These are phyloP conservation scores for Syzygium aqueum DNA, from an alignment of 345 rosid genomes.

Conservation along the genomic window DNA sequence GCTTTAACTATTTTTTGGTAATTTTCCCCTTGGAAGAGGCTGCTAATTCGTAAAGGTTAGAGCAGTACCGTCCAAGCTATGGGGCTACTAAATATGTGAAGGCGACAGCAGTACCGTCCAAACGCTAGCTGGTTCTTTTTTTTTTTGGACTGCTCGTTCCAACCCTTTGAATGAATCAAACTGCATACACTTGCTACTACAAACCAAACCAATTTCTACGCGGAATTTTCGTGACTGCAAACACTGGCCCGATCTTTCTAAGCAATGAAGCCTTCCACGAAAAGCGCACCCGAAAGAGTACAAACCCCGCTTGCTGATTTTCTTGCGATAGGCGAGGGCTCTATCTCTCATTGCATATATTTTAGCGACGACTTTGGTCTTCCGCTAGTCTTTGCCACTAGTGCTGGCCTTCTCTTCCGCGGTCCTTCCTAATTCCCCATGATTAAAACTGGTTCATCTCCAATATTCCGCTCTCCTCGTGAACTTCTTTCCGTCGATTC, in stretches of 20 bases:
- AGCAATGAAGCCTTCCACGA: background rate
- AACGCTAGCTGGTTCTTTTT: background rate
- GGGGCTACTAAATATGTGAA: background rate
- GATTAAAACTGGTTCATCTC: background rate
- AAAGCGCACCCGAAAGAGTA: background rate
- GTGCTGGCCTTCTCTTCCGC: background rate
- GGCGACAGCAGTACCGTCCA: too few relatives aligned
- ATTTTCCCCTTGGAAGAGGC: too few relatives aligned
- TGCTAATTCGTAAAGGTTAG: too few relatives aligned
- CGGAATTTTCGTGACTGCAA: too few relatives aligned
- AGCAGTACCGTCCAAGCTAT: background rate
- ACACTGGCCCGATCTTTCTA: background rate
- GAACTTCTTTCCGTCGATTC: background rate
- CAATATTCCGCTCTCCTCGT: background rate
- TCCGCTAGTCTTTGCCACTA: background rate
- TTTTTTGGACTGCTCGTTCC: background rate
- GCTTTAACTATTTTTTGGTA: too few relatives aligned
- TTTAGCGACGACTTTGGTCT: background rate
- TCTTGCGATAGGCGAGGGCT: rapidly evolving
- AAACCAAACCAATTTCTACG: background rate
- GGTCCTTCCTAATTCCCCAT: background rate
- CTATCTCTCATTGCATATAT: background rate
- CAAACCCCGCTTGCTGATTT: background rate
- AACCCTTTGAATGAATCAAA: too few relatives aligned
- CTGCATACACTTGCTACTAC: too few relatives aligned